Evolutionary conservation across 2,329 filamentous ascomycete species (phyloP).

Genomic region (Peltaster fructicola): DNA sequence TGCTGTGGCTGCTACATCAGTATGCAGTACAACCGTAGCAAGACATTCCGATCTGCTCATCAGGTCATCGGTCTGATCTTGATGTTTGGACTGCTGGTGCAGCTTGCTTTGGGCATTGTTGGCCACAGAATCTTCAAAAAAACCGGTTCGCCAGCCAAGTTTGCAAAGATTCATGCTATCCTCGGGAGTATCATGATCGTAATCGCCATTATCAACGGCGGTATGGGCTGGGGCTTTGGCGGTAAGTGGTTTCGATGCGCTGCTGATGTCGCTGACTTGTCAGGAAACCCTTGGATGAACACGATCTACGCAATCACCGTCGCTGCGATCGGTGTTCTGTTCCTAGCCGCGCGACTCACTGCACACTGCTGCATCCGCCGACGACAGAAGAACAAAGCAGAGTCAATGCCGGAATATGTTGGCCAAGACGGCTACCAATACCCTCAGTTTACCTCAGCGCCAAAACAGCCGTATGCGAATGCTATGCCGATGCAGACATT

Average conservation of each 20-base stretch:
- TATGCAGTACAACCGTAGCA: conserved; percentile 16
- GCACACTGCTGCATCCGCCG: conserved; percentile 2
- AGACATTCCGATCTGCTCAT: conserved; percentile 21
- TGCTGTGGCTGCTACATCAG: conserved; percentile 25
- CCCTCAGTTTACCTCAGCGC: conserved; percentile 1
- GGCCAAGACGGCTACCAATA: conserved; percentile 2
- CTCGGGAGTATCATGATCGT: conserved; percentile 37
- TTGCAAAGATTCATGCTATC: conserved; percentile 39
- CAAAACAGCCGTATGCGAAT: conserved; percentile 1
- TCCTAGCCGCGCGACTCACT: not conserved
- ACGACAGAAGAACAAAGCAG: not conserved
- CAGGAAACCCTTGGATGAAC: too few relatives aligned
- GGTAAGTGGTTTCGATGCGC: conserved; percentile 22
- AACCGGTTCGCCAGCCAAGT: conserved; percentile 25
- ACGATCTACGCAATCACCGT: conserved; percentile 1
- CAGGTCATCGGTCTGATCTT: conserved; percentile 42
- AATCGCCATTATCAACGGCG: conserved; percentile 38
- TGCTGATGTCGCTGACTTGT: too few relatives aligned
- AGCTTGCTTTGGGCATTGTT: conserved; percentile 37
- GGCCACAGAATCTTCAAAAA: conserved; percentile 36
- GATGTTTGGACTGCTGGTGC: conserved; percentile 32
- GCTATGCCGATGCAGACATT: conserved; percentile 2
- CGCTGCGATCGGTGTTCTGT: conserved; percentile 1
- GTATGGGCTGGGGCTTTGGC: conserved; percentile 42
- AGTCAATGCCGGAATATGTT: conserved; percentile 2